Evolutionary conservation across 208 protist genomes (phyloP), one percentile per base, ranked within the genome.

Genomic region (Trypanosoma theileri): DNA sequence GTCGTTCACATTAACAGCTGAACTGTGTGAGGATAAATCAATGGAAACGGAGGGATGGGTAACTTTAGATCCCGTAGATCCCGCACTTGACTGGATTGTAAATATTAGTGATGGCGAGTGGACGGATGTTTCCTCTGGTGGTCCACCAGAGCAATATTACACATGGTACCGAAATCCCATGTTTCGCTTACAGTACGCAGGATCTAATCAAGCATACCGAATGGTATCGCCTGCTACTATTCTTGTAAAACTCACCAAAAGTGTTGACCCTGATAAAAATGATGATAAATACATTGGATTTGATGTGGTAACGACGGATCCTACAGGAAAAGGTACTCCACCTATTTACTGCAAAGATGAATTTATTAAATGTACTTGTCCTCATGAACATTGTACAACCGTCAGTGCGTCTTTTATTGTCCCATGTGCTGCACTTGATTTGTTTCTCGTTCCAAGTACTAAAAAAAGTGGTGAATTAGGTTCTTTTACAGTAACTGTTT

Each of bases 161-260:
- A 79, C 79, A 41, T 96, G 91, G 91, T 78, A 82, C n/a, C 64
- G 75, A 53, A 96, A 96, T 62, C 67, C 80, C 51, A 91, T 92
- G 62, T 35, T 75, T 22, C 75, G 42, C 22, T 26, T 82, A 19
- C 80, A 72, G 26, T 79, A 76, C 65, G 62, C 48, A 22, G 70
- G 79, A 40, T 68, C 63, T 19, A 55, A 31, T 45, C 64, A 70
- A 7, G 41, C 70, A 31, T 59, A 73, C 59, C 46, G 73, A 46
- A 60, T 73, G 69, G 57, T 73, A 48, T 75, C 73, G 35, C 52
- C 68, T 50, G 67, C 67, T 14, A 85, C 65, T 0, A 51, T 94
- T n/a, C 73, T 85, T 66, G 63, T 94, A 7, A 73, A 84, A 48
- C 75, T 94, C 42, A 82, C 59, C 53, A 92, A 91, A 56, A 68